Percentiles rank a stretch among this genome's conserved stretches.
These are phyloP conservation scores for Trametes meyenii DNA, from an alignment of 768 basidiomycete genomes.

Conservation along the genomic window DNA sequence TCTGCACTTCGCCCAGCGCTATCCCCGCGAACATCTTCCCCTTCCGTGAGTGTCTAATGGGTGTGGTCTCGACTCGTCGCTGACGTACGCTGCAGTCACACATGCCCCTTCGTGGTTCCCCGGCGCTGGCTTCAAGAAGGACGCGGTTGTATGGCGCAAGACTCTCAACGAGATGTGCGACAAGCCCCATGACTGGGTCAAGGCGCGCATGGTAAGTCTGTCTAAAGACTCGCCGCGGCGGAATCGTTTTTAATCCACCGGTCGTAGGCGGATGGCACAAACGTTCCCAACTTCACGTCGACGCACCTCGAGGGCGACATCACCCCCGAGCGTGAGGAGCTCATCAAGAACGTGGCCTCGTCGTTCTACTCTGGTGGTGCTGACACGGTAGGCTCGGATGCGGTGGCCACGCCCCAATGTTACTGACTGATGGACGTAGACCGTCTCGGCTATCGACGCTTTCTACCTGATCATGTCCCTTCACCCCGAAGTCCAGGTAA, in stretches of 20 bases:
- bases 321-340: constrained; percentile 57
- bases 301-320: constrained; percentile 53
- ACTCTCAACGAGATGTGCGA: constrained; percentile 32
- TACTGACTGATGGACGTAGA: constrained; percentile 19
- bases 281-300: constrained; percentile 55
- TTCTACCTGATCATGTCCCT: constrained; percentile 38
- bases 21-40: constrained; percentile 37
- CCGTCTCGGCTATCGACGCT: constrained; percentile 32
- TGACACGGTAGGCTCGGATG: constrained; percentile 39
- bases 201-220: constrained; percentile 37
- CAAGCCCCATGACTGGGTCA: constrained; percentile 36
- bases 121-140: constrained; percentile 40
- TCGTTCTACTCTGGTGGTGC: constrained; percentile 36
- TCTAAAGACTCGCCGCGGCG: background rate
- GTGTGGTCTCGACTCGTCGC: background rate
- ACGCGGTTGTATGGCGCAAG: constrained; percentile 23
- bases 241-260: background rate
- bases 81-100: constrained; percentile 29
- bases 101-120: constrained; percentile 46
- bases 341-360: constrained; percentile 62
- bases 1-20: constrained; percentile 33
- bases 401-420: background rate
- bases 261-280: background rate
- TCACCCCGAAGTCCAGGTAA: constrained; percentile 33
- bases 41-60: constrained; percentile 21